Evolutionary conservation across 208 protist genomes (phyloP).

Genomic region (Herpetomonas muscarum): DNA sequence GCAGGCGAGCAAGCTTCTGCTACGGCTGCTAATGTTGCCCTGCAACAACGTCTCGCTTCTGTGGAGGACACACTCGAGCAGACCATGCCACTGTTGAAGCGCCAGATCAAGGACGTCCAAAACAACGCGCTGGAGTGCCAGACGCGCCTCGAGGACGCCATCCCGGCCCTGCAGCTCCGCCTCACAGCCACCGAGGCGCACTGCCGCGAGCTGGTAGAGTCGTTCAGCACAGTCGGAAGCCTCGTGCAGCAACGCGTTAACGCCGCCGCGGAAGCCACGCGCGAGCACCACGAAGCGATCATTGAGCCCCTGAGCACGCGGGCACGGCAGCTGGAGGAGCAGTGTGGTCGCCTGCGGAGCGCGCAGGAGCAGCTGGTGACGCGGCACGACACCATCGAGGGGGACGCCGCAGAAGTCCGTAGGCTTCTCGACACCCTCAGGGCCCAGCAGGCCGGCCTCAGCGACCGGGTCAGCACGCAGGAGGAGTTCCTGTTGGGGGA

Average conservation of each 20-base stretch:
- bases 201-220: not conserved
- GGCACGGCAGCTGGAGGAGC: not conserved
- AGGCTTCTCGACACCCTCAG: not conserved
- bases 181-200: not conserved
- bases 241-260: not conserved
- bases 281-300: not conserved
- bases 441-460: not conserved
- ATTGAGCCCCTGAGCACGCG: not conserved
- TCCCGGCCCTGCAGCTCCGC: not conserved
- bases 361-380: not conserved
- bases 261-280: not conserved
- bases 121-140: not conserved
- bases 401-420: not conserved
- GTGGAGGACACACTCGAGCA: not conserved
- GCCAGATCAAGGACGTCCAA: not conserved
- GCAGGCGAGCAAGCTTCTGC: too few species aligned
- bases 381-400: not conserved
- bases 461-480: not conserved
- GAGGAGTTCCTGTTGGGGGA: conserved; percentile 2
- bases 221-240: not conserved
- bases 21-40: too few species aligned
- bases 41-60: not conserved
- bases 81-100: not conserved
- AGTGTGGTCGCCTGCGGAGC: not conserved
- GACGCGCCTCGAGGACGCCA: not conserved